Evolutionary conservation across 805 yeast species (phyloP).

Genomic region (Peterozyma xylosa): DNA sequence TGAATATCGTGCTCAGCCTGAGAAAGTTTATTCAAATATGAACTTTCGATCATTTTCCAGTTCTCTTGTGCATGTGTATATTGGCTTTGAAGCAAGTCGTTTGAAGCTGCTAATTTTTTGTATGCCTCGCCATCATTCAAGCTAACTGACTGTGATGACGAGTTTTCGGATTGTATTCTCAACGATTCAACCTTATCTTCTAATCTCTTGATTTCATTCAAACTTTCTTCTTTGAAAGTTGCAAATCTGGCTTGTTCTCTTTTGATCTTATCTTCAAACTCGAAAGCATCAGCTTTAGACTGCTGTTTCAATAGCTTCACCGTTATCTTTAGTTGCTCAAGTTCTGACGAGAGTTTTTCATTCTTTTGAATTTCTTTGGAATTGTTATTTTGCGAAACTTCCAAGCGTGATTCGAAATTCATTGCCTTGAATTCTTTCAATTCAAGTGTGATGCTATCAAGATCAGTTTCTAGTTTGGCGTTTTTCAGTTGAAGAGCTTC

Average conservation of each 20-base stretch:
- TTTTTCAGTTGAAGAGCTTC: conserved; percentile 16
- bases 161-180: conserved; percentile 52
- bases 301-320: conserved; percentile 17
- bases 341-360: conserved; percentile 13
- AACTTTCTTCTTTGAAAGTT: conserved; percentile 21
- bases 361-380: conserved; percentile 24
- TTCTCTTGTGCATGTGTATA: conserved; percentile 70
- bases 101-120: conserved; percentile 35
- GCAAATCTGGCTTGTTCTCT: conserved; percentile 18
- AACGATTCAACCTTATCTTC: conserved; percentile 67
- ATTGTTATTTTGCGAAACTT: conserved; percentile 23
- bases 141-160: conserved; percentile 1
- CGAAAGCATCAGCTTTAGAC: conserved; percentile 13
- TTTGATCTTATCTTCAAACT: conserved; percentile 21
- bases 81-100: conserved; percentile 58
- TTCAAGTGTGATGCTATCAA: conserved; percentile 17
- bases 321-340: conserved; percentile 14
- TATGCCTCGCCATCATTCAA: conserved; percentile 21
- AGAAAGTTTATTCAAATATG: conserved; percentile 42
- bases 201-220: conserved; percentile 44
- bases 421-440: conserved; percentile 24
- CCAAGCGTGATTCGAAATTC: conserved; percentile 23
- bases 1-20: conserved; percentile 37
- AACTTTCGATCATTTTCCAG: conserved; percentile 76
- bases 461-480: conserved; percentile 16